Evolutionary conservation across 148 eudicot genomes (phyloP).

Genomic region (Silene latifolia): DNA sequence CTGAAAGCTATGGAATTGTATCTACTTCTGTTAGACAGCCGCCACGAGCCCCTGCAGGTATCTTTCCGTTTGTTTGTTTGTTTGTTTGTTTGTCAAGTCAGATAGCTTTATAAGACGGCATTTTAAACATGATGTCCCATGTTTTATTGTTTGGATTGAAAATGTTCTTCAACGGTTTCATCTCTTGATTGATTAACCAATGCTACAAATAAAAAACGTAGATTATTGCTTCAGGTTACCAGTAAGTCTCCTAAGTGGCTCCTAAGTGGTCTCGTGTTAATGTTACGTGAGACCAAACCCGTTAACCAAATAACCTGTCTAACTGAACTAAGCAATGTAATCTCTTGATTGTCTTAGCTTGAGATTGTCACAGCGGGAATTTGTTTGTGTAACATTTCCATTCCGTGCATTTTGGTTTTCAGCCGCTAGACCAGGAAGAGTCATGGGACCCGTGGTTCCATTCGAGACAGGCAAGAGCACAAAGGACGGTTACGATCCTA

Average conservation of each 20-base stretch:
- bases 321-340: no score
- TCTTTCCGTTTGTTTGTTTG: background rate
- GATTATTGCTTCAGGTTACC: no score
- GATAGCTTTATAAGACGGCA: background rate
- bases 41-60: conserved; percentile 68
- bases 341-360: background rate
- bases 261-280: no score
- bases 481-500: conserved; percentile 39
- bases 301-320: no score
- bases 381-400: background rate
- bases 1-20: conserved; percentile 38
- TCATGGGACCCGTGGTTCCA: conserved; percentile 62
- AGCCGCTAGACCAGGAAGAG: conserved; percentile 68
- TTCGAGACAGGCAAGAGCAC: conserved; percentile 39
- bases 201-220: no score
- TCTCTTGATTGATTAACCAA: no score
- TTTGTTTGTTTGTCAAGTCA: background rate
- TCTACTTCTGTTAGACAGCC: conserved; percentile 54
- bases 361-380: no score
- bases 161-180: no score
- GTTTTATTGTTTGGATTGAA: background rate
- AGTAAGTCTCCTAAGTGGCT: no score
- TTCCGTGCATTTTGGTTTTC: background rate
- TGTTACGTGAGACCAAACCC: no score
- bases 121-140: background rate